phyloP scores from a whole-genome alignment of 441 rosid genomes.

The Sinapis alba region DNA sequence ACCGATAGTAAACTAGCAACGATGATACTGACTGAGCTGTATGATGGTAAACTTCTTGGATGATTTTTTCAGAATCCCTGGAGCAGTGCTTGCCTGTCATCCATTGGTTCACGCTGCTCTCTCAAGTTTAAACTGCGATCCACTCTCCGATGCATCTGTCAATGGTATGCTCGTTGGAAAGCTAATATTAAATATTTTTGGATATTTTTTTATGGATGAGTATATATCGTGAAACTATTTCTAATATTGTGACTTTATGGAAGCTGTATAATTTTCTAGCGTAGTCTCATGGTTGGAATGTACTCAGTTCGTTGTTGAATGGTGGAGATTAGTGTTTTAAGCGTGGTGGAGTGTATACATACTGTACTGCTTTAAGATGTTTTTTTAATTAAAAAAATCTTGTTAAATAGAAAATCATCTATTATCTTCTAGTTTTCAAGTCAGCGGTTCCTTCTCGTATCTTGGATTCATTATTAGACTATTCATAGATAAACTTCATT shows the following conservation, averaged over 20 bases:
- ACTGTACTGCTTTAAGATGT: slow-evolving; percentile 7
- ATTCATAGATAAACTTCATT: slow-evolving; percentile 15
- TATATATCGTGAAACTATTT: not conserved
- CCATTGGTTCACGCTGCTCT: slow-evolving; percentile 92
- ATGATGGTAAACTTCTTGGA: slow-evolving; percentile 14
- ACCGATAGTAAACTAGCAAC: slow-evolving; percentile 6
- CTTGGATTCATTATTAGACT: slow-evolving; percentile 11
- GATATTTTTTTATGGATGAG: not conserved
- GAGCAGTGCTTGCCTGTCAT: slow-evolving; percentile 87
- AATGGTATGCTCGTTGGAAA: slow-evolving; percentile 65
- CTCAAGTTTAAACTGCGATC: slow-evolving; percentile 84
- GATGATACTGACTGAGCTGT: slow-evolving; percentile 7
- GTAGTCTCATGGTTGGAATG: slow-evolving; percentile 1
- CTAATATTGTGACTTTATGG: slow-evolving; percentile 10
- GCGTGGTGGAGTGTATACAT: not conserved
- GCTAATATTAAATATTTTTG: slow-evolving; percentile 12
- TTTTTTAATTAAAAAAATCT: not conserved
- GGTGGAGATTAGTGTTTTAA: slow-evolving; percentile 12
- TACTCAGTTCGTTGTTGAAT: slow-evolving; percentile 15
- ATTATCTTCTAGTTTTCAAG: slow-evolving; percentile 5
- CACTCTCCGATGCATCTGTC: slow-evolving; percentile 96
- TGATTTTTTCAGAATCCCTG: slow-evolving; percentile 74
- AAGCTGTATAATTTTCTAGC: not conserved
- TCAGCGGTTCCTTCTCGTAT: slow-evolving; percentile 1
- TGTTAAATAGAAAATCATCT: not conserved